phyloP scores from a whole-genome alignment of 148 eudicot genomes.

The Amaranthus palmeri region DNA sequence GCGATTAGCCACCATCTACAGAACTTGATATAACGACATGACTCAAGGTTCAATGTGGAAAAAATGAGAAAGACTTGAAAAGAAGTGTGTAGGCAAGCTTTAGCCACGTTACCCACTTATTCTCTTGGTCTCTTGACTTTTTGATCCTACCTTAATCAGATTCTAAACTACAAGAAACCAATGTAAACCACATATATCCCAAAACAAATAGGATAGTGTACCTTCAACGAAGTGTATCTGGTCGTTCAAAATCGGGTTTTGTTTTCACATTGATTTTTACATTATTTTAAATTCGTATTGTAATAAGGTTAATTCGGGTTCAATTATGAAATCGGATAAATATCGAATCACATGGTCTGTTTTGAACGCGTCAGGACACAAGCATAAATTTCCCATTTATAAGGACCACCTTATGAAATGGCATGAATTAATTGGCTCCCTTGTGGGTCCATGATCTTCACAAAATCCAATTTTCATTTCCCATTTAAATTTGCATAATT shows the following conservation, averaged over 20 bases:
- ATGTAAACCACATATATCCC: constrained; percentile 22
- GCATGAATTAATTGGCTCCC: constrained; percentile 11
- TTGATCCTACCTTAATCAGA: neutral
- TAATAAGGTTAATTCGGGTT: too few relatives aligned
- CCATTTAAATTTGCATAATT: neutral
- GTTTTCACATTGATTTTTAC: too few relatives aligned
- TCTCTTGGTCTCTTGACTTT: constrained; percentile 10
- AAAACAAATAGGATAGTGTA: constrained; percentile 19
- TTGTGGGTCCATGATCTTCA: constrained; percentile 13
- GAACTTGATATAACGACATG: neutral
- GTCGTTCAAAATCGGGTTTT: too few relatives aligned
- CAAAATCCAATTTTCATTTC: neutral
- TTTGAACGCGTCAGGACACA: neutral
- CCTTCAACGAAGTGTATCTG: too few relatives aligned
- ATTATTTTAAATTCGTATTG: too few relatives aligned
- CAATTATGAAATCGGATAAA: too few relatives aligned
- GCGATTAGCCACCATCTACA: neutral
- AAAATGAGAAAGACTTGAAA: constrained; percentile 27
- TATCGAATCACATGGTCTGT: too few relatives aligned
- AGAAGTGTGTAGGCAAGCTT: constrained; percentile 40
- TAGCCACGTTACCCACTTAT: constrained; percentile 38
- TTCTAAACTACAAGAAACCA: constrained; percentile 25
- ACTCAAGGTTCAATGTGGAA: constrained; percentile 23
- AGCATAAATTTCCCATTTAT: neutral
- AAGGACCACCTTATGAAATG: constrained; percentile 22